Conservation (phyloP, 805 yeast species). For the Suhomyces faveliae region DNA sequence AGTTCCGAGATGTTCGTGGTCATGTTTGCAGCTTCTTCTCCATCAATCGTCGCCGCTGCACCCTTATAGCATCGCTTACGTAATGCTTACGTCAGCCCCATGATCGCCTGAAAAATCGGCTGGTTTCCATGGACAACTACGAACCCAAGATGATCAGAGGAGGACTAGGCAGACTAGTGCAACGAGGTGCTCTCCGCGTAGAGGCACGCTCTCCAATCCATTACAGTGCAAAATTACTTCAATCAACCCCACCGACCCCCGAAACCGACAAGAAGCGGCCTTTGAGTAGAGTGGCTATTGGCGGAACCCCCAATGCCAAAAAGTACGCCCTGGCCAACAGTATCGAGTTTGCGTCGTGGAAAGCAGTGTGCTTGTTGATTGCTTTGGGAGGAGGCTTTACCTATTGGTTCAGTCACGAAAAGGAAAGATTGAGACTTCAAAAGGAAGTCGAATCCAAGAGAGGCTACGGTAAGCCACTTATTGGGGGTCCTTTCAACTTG, state of each 20-base stretch:
- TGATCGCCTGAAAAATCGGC: not conserved
- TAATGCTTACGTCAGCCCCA: not conserved
- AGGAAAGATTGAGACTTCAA: conserved; percentile 68
- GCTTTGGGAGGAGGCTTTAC: conserved; percentile 71
- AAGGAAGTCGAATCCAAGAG: conserved; percentile 81
- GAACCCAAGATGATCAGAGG: not conserved
- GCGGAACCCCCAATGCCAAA: conserved; percentile 45
- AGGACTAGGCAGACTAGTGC: not conserved
- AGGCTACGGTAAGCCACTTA: conserved; percentile 87
- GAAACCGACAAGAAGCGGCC: conserved; percentile 48
- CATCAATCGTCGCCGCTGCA: not conserved
- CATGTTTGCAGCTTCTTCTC: not conserved
- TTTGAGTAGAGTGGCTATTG: conserved; percentile 76
- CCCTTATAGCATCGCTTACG: not conserved
- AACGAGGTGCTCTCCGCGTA: not conserved
- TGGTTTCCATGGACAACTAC: not conserved
- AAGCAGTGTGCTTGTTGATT: conserved; percentile 66
- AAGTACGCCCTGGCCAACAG: conserved; percentile 40
- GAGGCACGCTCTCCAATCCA: not conserved
- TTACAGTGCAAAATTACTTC: not conserved
- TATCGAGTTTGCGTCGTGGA: conserved; percentile 82
- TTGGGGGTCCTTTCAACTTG: conserved; percentile 86
- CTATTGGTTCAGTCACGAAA: conserved; percentile 71
- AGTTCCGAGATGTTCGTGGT: conserved; percentile 6
- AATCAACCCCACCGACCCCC: not conserved